Conservation (phyloP, 1,284 basidiomycete genomes). For the Apiotrichum sp. region DNA sequence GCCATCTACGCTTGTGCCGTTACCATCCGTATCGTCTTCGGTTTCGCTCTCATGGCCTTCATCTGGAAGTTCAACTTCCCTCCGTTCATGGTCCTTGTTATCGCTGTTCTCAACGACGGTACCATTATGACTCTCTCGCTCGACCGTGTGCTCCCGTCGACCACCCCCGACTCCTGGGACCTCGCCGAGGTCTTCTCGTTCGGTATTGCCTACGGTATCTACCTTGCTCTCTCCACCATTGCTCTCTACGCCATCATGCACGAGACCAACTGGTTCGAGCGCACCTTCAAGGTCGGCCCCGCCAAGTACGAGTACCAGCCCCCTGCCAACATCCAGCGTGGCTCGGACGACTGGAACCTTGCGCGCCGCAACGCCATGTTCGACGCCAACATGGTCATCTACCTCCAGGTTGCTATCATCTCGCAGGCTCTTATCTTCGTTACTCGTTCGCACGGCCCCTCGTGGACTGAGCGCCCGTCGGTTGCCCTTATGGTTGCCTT, state of each 20-base stretch:
- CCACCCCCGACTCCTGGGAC: constrained; percentile 91
- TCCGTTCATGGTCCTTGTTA: constrained; percentile 98
- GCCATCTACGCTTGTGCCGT: constrained; percentile 91
- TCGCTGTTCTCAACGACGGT: constrained; percentile 93
- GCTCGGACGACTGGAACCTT: not conserved
- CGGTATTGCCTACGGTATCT: constrained; percentile 90
- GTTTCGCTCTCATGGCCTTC: constrained; percentile 92
- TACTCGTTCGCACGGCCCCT: constrained; percentile 92
- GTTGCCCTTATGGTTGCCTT: constrained; percentile 83
- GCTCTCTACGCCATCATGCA: constrained; percentile 77
- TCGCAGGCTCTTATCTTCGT: constrained; percentile 97
- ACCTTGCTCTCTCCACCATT: constrained; percentile 82
- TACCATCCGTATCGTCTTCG: constrained; percentile 97
- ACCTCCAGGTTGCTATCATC: constrained; percentile 86
- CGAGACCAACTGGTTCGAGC: constrained; percentile 82
- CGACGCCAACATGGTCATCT: constrained; percentile 58
- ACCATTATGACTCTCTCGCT: constrained; percentile 99
- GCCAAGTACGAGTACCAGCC: constrained; percentile 39
- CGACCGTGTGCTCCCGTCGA: constrained; percentile 90
- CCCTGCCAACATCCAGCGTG: constrained; percentile 62
- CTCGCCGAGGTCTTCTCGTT: constrained; percentile 92
- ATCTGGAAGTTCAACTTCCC: constrained; percentile 97
- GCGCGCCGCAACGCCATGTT: not conserved
- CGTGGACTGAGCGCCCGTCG: constrained; percentile 97
- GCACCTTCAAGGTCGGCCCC: constrained; percentile 66